phyloP scores from a whole-genome alignment of 768 basidiomycete genomes.

The Mycena olivaceomarginata region DNA sequence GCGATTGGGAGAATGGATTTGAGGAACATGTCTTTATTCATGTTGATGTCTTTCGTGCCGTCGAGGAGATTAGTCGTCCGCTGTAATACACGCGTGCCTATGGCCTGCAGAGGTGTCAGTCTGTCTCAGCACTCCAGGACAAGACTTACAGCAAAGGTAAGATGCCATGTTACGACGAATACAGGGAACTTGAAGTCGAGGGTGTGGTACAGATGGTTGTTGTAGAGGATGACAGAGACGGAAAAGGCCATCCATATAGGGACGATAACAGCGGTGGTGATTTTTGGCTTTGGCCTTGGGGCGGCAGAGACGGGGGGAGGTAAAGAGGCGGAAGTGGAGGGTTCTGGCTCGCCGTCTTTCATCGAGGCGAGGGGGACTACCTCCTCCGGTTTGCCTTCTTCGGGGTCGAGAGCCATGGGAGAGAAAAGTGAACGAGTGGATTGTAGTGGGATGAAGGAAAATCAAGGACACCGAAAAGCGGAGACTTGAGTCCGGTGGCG shows the following conservation, averaged over 20 bases:
- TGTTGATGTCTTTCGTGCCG: conserved; percentile 84
- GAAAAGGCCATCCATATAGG: conserved; percentile 95
- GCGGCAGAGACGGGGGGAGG: conserved; percentile 50
- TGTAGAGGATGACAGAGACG: conserved; percentile 96
- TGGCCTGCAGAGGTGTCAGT: conserved; percentile 76
- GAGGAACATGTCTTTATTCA: conserved; percentile 87
- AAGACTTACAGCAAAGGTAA: conserved; percentile 67
- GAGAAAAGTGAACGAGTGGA: background rate
- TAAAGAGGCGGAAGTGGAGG: conserved; percentile 63
- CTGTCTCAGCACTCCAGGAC: conserved; percentile 88
- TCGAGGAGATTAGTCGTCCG: conserved; percentile 90
- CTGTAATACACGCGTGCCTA: conserved; percentile 91
- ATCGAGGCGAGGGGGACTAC: conserved; percentile 30
- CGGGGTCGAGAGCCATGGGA: conserved; percentile 38
- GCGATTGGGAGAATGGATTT: conserved; percentile 96
- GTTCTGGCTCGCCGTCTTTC: conserved; percentile 29
- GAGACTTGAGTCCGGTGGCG: background rate
- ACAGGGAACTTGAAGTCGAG: conserved; percentile 93
- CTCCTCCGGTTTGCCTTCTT: conserved; percentile 39
- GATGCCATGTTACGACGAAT: conserved; percentile 93
- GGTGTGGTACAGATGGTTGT: conserved; percentile 92
- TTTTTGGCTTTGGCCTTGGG: conserved; percentile 86
- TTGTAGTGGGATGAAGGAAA: conserved; percentile 16
- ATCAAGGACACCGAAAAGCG: background rate
- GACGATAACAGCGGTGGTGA: conserved; percentile 84